These are phyloP conservation scores for Cenococcum geophilum DNA, from an alignment of 495 filamentous ascomycete genomes.

Conservation along the genomic window DNA sequence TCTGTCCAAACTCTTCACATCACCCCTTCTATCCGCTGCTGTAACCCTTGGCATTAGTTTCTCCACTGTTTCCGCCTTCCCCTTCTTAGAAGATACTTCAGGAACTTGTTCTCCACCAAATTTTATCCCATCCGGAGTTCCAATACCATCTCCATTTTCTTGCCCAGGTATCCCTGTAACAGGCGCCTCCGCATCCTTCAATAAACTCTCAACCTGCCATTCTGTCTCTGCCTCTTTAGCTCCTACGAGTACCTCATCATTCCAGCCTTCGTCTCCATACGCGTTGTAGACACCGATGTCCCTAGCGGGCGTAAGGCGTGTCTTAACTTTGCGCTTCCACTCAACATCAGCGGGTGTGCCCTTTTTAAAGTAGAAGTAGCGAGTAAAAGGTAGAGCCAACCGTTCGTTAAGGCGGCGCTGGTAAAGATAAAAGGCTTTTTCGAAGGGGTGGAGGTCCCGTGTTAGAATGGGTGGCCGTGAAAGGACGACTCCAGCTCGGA, in stretches of 20 bases:
- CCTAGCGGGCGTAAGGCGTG: conserved; percentile 66
- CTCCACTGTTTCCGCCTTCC: conserved; percentile 62
- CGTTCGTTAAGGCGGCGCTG: conserved; percentile 96
- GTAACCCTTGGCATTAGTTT: conserved; percentile 64
- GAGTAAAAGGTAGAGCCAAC: conserved; percentile 77
- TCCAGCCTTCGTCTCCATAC: conserved; percentile 73
- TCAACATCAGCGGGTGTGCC: conserved; percentile 78
- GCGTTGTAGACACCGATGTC: conserved; percentile 85
- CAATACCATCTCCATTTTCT: conserved; percentile 36
- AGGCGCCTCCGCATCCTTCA: conserved; percentile 69
- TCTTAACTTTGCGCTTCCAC: conserved; percentile 79
- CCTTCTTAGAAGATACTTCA: conserved; percentile 10
- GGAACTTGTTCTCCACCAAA: conserved; percentile 48
- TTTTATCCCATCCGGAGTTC: conserved; percentile 46
- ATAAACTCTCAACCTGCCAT: conserved; percentile 56
- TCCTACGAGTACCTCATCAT: conserved; percentile 82
- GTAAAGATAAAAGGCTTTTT: conserved; percentile 90
- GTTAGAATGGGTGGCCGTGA: conserved; percentile 85
- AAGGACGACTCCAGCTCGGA: conserved; percentile 76
- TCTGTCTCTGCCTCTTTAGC: conserved; percentile 55
- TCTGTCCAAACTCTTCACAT: conserved; percentile 71
- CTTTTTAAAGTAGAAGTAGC: conserved; percentile 93
- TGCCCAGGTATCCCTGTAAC: conserved; percentile 24
- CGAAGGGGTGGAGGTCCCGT: conserved; percentile 74
- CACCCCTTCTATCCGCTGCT: conserved; percentile 70